These are phyloP conservation scores for Phytophthora chlamydospora DNA, from an alignment of 352 stramenopile species.

Conservation along the genomic window DNA sequence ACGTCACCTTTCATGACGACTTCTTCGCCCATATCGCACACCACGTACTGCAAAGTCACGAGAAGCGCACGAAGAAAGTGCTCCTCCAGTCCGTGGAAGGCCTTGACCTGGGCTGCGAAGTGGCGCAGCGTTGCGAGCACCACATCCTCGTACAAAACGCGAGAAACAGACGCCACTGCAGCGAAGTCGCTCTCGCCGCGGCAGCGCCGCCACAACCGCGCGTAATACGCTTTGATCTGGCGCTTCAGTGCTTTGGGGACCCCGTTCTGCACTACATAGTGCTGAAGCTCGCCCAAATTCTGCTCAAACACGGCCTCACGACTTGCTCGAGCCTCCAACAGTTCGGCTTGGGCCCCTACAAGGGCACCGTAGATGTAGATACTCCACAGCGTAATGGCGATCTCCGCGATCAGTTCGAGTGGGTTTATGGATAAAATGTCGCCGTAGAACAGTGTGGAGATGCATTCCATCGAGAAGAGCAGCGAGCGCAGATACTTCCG, in stretches of 20 bases:
- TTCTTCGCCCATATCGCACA: slow-evolving; percentile 69
- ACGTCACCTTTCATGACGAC: slow-evolving; percentile 73
- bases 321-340: slow-evolving; percentile 50
- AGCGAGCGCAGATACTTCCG: slow-evolving; percentile 75
- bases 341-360: slow-evolving; percentile 59
- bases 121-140: slow-evolving; percentile 50
- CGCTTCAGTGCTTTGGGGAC: slow-evolving; percentile 67
- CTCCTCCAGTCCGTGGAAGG: slow-evolving; percentile 59
- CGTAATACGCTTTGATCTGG: slow-evolving; percentile 79
- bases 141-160: slow-evolving; percentile 62
- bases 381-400: slow-evolving; percentile 57
- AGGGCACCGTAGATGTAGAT: slow-evolving; percentile 80
- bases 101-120: slow-evolving; percentile 57
- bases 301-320: slow-evolving; percentile 68
- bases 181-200: slow-evolving; percentile 58
- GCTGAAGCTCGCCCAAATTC: slow-evolving; percentile 63
- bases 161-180: slow-evolving; percentile 51
- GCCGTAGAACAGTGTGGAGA: slow-evolving; percentile 76
- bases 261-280: slow-evolving; percentile 72
- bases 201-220: slow-evolving; percentile 53
- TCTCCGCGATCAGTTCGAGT: slow-evolving; percentile 60
- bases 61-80: slow-evolving; percentile 69
- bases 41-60: slow-evolving; percentile 66
- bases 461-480: slow-evolving; percentile 67
- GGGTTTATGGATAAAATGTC: slow-evolving; percentile 76